Base-by-base conservation (phyloP, 768 basidiomycete genomes). In the Hygrocybe punicea region DNA sequence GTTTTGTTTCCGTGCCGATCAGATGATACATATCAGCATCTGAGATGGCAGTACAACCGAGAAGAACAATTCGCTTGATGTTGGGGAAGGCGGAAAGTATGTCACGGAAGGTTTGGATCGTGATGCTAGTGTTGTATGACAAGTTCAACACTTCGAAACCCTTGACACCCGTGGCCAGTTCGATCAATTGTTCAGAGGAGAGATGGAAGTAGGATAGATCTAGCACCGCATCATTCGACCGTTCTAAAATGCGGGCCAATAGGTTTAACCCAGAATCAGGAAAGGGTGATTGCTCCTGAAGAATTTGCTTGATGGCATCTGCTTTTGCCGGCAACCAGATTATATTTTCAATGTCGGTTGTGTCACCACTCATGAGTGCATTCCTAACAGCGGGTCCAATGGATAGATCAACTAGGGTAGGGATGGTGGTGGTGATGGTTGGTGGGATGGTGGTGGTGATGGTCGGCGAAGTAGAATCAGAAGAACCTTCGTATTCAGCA, bases 311-410 rank as follows among this genome's bases (percentile, higher is more conserved):
- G 13, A 73, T 62, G 7, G 49, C 51, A 3, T 51, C 25, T 0
- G 63, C 63, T 58, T 70, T 75, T 0, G 63, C 70, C 4, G 72
- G 69, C 25, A 69, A 55, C 70, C 66, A 68, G 23, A 71, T 24
- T 25, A 74, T 39, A 3, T 61, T 59, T 47, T 71, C 71, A 14
- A 74, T 46, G 8, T 58, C 67, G 4, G 55, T 55, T 0, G 58
- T 65, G 36, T 71, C 63, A 9, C 60, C 68, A 11, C 37, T 53
- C 16, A 58, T 46, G 9, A 74, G 47, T 6, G 65, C 63, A 13
- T 66, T 63, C 14, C 62, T 49, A 6, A 75, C 37, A 1, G 73
- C 68, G 16, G 64, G 66, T 14, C 51, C 47, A 6, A 75, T 37
- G 6, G 67, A 46, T 16, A 75, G 53, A 23, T 73, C 67, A 1